These are phyloP conservation scores for Taiozyma sp. DNA, from an alignment of 1,139 yeast genomes.

Conservation along the genomic window DNA sequence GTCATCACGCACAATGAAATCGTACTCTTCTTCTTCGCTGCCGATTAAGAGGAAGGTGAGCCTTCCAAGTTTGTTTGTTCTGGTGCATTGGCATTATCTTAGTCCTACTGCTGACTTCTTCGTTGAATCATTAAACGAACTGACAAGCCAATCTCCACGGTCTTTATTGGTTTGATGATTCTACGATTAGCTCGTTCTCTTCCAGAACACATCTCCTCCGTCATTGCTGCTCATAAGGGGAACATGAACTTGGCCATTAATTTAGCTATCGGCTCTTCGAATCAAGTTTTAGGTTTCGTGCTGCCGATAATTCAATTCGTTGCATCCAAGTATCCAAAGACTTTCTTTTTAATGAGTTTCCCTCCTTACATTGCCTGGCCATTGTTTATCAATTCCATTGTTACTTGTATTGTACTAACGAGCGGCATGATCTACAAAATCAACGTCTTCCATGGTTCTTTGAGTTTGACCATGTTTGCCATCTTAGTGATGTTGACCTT, in stretches of 20 bases:
- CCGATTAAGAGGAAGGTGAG: constrained; percentile 8
- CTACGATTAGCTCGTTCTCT: constrained; percentile 22
- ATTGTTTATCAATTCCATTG: background rate
- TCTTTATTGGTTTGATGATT: constrained; percentile 21
- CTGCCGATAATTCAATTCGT: constrained; percentile 22
- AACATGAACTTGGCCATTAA: constrained; percentile 19
- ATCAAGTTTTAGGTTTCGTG: constrained; percentile 22
- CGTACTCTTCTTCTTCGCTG: constrained; percentile 31
- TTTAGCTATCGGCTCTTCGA: constrained; percentile 18
- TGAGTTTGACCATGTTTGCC: background rate
- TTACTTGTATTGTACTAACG: background rate
- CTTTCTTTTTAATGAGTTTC: constrained; percentile 17
- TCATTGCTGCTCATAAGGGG: constrained; percentile 20
- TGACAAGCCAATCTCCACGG: constrained; percentile 21
- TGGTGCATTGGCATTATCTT: constrained; percentile 17
- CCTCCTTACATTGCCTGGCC: background rate
- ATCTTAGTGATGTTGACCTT: background rate
- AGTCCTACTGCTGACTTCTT: constrained; percentile 36
- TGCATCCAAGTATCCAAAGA: constrained; percentile 18
- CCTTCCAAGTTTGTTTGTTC: constrained; percentile 20
- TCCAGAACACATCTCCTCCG: constrained; percentile 22
- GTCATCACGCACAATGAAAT: constrained; percentile 57
- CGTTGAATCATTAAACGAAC: constrained; percentile 41
- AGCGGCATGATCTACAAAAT: background rate
- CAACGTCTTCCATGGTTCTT: background rate